Evolutionary conservation across 768 basidiomycete species (phyloP).

Genomic region (Calocera cornea): DNA sequence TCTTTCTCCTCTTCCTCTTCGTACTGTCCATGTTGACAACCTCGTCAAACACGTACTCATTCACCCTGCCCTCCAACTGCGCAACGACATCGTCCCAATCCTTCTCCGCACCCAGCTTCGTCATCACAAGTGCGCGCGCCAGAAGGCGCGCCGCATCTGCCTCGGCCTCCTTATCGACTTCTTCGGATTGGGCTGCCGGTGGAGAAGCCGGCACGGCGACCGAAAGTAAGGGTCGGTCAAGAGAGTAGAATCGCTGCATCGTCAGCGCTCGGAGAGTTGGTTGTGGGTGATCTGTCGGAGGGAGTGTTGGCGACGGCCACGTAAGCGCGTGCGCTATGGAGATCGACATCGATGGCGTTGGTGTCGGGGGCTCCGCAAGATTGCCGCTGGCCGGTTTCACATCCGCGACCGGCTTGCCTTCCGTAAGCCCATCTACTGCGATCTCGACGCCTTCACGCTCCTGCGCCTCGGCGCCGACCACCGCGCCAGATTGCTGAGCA

Average conservation of each 20-base stretch:
- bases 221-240: background rate
- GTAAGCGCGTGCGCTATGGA: background rate
- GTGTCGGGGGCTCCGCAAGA: background rate
- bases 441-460: background rate
- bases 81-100: conserved; percentile 58
- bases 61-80: conserved; percentile 46
- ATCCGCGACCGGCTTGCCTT: background rate
- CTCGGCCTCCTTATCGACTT: conserved; percentile 41
- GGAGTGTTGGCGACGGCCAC: background rate
- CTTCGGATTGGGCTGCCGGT: background rate
- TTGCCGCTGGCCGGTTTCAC: background rate
- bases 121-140: conserved; percentile 58
- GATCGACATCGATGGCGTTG: background rate
- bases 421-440: background rate
- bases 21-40: conserved; percentile 31
- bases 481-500: background rate
- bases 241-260: background rate
- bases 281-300: background rate
- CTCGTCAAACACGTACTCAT: conserved; percentile 26
- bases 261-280: background rate
- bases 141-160: conserved; percentile 69
- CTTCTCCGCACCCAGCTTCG: conserved; percentile 43
- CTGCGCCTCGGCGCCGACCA: background rate
- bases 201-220: background rate
- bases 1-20: conserved; percentile 31